Conservation (phyloP, 345 rosid species). For the Boechera retrofracta region DNA sequence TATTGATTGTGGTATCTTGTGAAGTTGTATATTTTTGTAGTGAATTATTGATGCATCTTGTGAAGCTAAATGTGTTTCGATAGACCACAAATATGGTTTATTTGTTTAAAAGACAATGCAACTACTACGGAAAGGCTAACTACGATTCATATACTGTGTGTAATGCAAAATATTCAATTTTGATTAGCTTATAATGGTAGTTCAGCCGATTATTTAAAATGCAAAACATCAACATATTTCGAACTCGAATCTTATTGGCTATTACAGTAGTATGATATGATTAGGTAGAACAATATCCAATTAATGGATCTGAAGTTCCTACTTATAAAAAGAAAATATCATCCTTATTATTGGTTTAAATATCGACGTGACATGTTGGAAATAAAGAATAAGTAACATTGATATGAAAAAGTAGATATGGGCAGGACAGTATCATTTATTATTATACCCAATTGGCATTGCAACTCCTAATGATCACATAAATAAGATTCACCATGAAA, state of each 20-base stretch:
- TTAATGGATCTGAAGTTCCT: background rate
- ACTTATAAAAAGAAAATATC: background rate
- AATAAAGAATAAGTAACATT: background rate
- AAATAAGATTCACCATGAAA: background rate
- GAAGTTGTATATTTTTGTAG: background rate
- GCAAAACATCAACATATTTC: background rate
- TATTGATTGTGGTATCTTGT: conserved; percentile 12
- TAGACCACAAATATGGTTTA: background rate
- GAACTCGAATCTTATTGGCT: background rate
- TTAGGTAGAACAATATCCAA: background rate
- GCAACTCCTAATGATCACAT: background rate
- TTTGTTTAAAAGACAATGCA: background rate
- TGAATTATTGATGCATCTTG: background rate
- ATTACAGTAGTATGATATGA: background rate
- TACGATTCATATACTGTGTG: background rate
- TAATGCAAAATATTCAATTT: background rate
- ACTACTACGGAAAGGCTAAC: background rate
- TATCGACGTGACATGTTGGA: background rate
- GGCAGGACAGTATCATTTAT: background rate
- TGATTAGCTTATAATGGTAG: background rate
- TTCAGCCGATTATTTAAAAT: background rate
- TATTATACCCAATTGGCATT: conserved; percentile 11
- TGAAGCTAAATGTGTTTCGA: background rate
- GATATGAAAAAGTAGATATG: background rate
- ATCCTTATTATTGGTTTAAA: background rate